Conservation (phyloP, 1,284 basidiomycete genomes). For the Boletus sp. region DNA sequence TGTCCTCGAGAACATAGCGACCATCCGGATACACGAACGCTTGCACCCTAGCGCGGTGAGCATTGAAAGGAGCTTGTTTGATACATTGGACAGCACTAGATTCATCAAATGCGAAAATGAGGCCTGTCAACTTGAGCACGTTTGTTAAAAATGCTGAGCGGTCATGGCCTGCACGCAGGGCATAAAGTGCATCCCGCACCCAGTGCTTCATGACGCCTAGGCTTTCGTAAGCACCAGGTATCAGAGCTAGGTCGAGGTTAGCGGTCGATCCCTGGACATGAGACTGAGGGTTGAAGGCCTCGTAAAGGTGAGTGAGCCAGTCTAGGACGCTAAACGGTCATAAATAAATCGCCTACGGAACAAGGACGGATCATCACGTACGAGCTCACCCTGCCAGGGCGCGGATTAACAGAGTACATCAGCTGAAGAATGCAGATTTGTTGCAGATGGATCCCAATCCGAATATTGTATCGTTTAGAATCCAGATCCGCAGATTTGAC, state of each 20-base stretch:
- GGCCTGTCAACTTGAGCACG: conserved; percentile 31
- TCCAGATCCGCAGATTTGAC: conserved; percentile 25
- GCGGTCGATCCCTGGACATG: conserved; percentile 38
- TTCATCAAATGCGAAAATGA: conserved; percentile 33
- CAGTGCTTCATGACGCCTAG: conserved; percentile 41
- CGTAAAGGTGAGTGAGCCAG: conserved; percentile 41
- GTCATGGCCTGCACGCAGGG: conserved; percentile 14
- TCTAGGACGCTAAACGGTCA: conserved; percentile 20
- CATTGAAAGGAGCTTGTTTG: conserved; percentile 11
- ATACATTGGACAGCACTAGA: conserved; percentile 23
- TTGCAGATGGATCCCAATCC: conserved; percentile 44
- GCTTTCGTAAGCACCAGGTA: conserved; percentile 38
- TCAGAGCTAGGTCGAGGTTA: conserved; percentile 32
- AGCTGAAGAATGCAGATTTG: conserved; percentile 47
- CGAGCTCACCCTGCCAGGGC: conserved; percentile 12
- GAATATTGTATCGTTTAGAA: conserved; percentile 37
- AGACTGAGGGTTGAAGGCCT: conserved; percentile 40
- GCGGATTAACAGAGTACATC: conserved; percentile 21
- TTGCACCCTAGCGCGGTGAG: not conserved
- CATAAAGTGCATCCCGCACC: conserved; percentile 39
- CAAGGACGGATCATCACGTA: conserved; percentile 12
- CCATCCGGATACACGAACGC: conserved; percentile 5
- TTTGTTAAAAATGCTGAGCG: conserved; percentile 27
- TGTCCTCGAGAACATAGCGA: conserved; percentile 38
- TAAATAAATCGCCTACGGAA: not conserved